Evolutionary conservation across 805 yeast genomes (phyloP), one percentile per base, ranked within the genome.

Genomic region (Barnettozyma siamensis): DNA sequence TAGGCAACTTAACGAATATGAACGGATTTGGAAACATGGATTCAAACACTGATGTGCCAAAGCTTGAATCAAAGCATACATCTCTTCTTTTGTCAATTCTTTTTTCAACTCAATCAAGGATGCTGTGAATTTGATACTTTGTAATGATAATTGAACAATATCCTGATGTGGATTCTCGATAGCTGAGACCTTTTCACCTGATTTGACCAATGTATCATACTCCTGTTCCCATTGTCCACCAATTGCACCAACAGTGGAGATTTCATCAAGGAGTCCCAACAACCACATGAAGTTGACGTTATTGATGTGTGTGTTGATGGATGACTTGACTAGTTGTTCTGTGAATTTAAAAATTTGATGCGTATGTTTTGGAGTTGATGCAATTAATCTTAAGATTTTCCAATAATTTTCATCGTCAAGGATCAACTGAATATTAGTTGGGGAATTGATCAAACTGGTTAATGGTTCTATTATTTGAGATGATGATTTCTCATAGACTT

Each of bases 1-100:
- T 38, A 89, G 69, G 0, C 75, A 60, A 17, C 70, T 69, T 32
- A 88, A 62, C 0, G 95, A 89, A 58, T 72, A 76, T 0, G 73
- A 61, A 31, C 95, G 67, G 10, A 88, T 66, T 54, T 85, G 88
- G 21, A 86, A 68, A 58, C 95, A 86, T 16, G 96, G 95, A 54
- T 88, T 88, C 57, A 83, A 73, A 58, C 96, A 85, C 59, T 89
- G 96, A 54, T 84, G 91, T 0, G 93, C 88, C 40, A 88, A 68
- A 0, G 94, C 94, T 56, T 87, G 91, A 23, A 84, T 69, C 45
- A 86, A 66, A 1, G 95, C 83, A 48, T 65, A 59, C 34, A 58
- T 59, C 45, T 64, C 70, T 31, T 62, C 68, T 33, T 61, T 61
- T 1, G 56, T 48, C 41, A 41, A 31, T 28, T 39, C 55, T 40